Evolutionary conservation across 306 rosid species (phyloP), one percentile per base, ranked within the genome.

Genomic region (Prosopis cineraria): DNA sequence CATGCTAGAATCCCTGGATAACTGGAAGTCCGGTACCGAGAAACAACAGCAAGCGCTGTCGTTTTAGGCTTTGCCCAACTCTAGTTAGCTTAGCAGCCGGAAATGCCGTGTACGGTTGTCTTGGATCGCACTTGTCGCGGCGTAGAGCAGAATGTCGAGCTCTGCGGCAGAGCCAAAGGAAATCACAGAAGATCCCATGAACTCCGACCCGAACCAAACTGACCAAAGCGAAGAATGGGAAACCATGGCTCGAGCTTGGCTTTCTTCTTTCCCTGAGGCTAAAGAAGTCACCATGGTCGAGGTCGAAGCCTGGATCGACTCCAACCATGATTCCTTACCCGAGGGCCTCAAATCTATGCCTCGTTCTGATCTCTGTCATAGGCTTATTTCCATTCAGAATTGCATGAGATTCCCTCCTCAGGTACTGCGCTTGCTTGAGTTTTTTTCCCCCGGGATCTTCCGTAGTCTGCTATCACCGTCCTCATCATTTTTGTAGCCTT

Each of bases 241-340:
- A 56, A 91, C 89, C 12, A 95, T 95, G 99, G 99, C 99, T 16
- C 93, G 89, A 19, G 98, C 99, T 31, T 95, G 99, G 99, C 86
- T 93, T 44, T 74, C 84, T 59, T 93, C 93, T 9, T 95, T 95
- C 72, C 89, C 98, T 0, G 98, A 89, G 56, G 89, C 97, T 41
- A 93, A 86, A 72, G 98, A 91, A 43, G 95, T 91, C 16, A 86
- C 84, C 82, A 87, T 90, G 91, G 81, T 68, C 30, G 98, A 95
- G 78, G 98, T 95, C 17, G 98, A 95, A 82, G 88, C 97, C 2
- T 95, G 98, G 98, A 83, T 95, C 64, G 98, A 92, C 60, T 78
- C 96, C 68, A 95, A 95, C 76, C 82, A 76, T 73, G 81, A 71
- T 20, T 88, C 96, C 81, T 70, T 95, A 17, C 98, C 98, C 0